Percentiles rank a stretch among this genome's conserved stretches.
phyloP scores from a whole-genome alignment of 176 grass and related monocot genomes.

The Chrysopogon serrulatus region DNA sequence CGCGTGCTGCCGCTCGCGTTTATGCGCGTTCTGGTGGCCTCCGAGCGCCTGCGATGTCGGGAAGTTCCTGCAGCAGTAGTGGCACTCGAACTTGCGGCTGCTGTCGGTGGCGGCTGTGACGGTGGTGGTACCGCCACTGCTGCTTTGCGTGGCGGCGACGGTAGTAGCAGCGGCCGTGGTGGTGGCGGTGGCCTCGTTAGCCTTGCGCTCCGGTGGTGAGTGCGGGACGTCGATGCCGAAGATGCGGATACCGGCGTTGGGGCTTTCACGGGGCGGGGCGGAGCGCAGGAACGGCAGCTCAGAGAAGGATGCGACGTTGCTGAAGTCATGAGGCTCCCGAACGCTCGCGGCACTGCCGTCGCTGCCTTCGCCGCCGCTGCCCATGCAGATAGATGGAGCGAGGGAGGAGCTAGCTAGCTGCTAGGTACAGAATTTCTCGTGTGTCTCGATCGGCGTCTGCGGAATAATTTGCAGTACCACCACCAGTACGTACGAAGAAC shows the following conservation, averaged over 20 bases:
- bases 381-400: slow-evolving; percentile 24
- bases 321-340: slow-evolving; percentile 61
- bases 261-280: slow-evolving; percentile 33
- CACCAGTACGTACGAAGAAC: not conserved
- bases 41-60: slow-evolving; percentile 95
- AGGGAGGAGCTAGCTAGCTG: not conserved
- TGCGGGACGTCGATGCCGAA: slow-evolving; percentile 86
- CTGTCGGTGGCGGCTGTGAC: slow-evolving; percentile 26
- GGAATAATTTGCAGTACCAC: not conserved
- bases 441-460: too few species aligned
- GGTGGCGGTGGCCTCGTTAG: slow-evolving; percentile 2
- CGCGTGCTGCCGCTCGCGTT: slow-evolving; percentile 93
- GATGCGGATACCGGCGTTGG: slow-evolving; percentile 64
- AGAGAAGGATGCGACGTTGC: slow-evolving; percentile 73
- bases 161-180: not conserved
- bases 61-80: slow-evolving; percentile 97
- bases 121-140: not conserved
- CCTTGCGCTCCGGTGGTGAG: slow-evolving; percentile 19
- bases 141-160: slow-evolving; percentile 4
- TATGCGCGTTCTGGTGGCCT: slow-evolving; percentile 98
- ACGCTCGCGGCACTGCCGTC: slow-evolving; percentile 27
- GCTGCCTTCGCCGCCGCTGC: slow-evolving; percentile 6
- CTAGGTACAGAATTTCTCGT: not conserved
- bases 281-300: slow-evolving; percentile 78
- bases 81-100: slow-evolving; percentile 96